phyloP scores from a whole-genome alignment of 2,329 filamentous ascomycete genomes.

The Talaromyces albobiverticillius region DNA sequence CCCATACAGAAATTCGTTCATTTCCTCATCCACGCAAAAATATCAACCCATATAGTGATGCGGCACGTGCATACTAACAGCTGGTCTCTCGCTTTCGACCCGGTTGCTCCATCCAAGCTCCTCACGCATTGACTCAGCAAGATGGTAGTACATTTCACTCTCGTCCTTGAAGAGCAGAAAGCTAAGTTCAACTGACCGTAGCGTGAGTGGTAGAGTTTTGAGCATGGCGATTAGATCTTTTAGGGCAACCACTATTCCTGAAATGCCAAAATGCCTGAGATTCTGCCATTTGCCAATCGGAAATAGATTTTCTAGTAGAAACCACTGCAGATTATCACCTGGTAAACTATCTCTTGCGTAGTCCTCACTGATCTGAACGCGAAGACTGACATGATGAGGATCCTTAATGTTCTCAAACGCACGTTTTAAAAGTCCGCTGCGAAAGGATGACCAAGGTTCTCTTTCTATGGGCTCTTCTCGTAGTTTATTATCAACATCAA shows the following conservation, averaged over 20 bases:
- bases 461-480: background rate
- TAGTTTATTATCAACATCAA: background rate
- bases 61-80: background rate
- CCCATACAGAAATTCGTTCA: background rate
- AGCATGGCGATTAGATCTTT: background rate
- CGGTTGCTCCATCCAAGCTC: background rate
- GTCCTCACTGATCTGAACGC: background rate
- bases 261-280: background rate
- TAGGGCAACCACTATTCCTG: background rate
- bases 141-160: background rate
- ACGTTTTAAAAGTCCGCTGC: background rate
- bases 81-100: background rate
- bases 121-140: background rate
- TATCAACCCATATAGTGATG: background rate
- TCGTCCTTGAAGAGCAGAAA: background rate
- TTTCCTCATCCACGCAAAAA: background rate
- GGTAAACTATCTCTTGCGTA: background rate
- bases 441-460: slow-evolving; percentile 3
- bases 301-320: background rate
- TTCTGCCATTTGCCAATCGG: background rate
- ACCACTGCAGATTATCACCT: background rate
- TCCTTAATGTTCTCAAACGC: background rate
- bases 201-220: background rate
- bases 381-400: background rate
- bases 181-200: background rate